Base-by-base conservation (phyloP, 139 green algal genomes). In the Diplosphaera chodatii region DNA sequence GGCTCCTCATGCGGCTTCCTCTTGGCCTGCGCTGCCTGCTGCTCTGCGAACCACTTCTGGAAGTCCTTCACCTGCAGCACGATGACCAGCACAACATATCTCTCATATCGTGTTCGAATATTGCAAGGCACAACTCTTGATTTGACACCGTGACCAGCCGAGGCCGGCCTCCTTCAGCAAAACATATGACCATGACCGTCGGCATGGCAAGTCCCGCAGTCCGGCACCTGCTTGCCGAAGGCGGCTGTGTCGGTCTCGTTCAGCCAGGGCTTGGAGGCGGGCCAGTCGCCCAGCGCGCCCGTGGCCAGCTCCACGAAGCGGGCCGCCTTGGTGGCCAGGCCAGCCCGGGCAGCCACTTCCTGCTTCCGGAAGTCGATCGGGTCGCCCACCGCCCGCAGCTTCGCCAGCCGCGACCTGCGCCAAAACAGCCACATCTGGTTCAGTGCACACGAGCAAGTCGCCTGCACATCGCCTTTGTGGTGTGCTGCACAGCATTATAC, bases 251-350 rank as follows among this genome's bases (percentile, higher is more conserved):
- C 88, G 13, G 74, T 86, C 25, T 78, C 82, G 3, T 82, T 89
- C 64, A 97, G 82, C 91, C 90, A 97, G 28, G 91, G 91, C 82
- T 94, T 96, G 56, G 62, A 85, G 10, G 89, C 82, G 16, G 72
- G 41, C 90, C 91, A 97, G 55, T 70, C 56, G 63, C 82, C 82
- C 10, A 80, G 64, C 22, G 79, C 64, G 32, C 87, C 78, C 1
- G 64, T 37, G 1, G 80, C 72, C 29, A 90, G 69, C 32, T 83
- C 83, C 20, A 92, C 66, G 34, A 86, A 84, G 32, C 83, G 76
- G 1, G 66, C 65, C 21, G 82, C 77, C 29, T 62, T 48, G 59
- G 80, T 41, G n/a, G 93, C 31, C 8, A 84, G 65, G 64, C 77
- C 32, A 15, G 87, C 84, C 29, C 89, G 74, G 21, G 65, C 64